These are phyloP conservation scores for Eucalyptus tenuipes DNA, from an alignment of 345 rosid species.

Conservation along the genomic window DNA sequence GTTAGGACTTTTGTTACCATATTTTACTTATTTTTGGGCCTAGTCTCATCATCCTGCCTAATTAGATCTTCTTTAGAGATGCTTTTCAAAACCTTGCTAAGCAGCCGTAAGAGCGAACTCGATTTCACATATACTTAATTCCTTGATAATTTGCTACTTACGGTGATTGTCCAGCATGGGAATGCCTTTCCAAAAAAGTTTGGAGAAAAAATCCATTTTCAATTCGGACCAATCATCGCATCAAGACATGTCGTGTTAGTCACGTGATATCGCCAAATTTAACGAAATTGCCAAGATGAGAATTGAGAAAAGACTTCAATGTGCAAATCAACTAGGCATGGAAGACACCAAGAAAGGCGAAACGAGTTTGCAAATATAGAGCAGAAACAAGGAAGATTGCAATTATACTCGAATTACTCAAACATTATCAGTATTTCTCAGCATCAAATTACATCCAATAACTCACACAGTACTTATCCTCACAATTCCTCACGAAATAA, in stretches of 20 bases:
- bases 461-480: too few species aligned
- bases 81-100: not conserved
- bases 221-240: not conserved
- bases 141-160: not conserved
- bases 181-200: not conserved
- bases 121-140: not conserved
- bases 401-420: too few species aligned
- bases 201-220: not conserved
- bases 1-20: not conserved
- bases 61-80: not conserved
- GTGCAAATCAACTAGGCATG: too few species aligned
- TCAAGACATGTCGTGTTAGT: accelerated
- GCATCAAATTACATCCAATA: too few species aligned
- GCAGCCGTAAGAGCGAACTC: not conserved
- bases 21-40: not conserved
- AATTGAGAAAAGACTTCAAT: too few species aligned
- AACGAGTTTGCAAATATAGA: too few species aligned
- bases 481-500: too few species aligned
- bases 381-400: too few species aligned
- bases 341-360: too few species aligned
- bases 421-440: too few species aligned
- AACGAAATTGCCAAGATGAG: not conserved
- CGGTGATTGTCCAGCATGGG: not conserved
- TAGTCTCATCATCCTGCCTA: not conserved
- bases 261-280: not conserved